A percentile compares a stretch with the other conserved stretches of the same genome.
Conservation (phyloP, 305 asterid genomes). For the Ruellia speciosa region DNA sequence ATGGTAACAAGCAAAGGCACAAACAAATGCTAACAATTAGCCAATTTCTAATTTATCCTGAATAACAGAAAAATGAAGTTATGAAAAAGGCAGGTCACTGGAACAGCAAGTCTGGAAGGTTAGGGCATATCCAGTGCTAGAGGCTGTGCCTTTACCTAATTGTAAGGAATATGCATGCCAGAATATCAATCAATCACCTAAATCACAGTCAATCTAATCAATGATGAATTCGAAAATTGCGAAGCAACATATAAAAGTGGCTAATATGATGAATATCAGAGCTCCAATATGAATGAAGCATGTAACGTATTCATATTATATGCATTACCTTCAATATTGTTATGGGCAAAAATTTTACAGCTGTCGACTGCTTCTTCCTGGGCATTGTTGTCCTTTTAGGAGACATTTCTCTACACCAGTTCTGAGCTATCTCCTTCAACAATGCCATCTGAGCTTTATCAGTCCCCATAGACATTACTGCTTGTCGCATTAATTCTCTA, state of each 20-base stretch:
- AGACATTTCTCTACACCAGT: slow-evolving; percentile 70
- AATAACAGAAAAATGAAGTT: too few relatives aligned
- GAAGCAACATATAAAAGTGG: not conserved
- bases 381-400: slow-evolving; percentile 41
- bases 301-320: not conserved
- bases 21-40: too few relatives aligned
- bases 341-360: slow-evolving; percentile 35
- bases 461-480: slow-evolving; percentile 70
- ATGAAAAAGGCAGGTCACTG: too few relatives aligned
- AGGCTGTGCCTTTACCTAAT: too few relatives aligned
- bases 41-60: too few relatives aligned
- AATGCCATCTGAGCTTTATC: slow-evolving; percentile 80
- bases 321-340: slow-evolving; percentile 61
- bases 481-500: slow-evolving; percentile 91
- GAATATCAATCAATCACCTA: too few relatives aligned
- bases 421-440: slow-evolving; percentile 94
- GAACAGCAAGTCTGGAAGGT: too few relatives aligned
- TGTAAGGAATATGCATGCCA: too few relatives aligned
- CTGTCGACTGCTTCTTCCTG: slow-evolving; percentile 41
- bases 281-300: slow-evolving; percentile 14
- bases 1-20: too few relatives aligned
- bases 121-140: too few relatives aligned
- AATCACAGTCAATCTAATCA: not conserved
- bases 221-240: too few relatives aligned
- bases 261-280: not conserved